These are phyloP conservation scores for Aspergillus ruber DNA, from an alignment of 2,329 filamentous ascomycete species.

Conservation along the genomic window DNA sequence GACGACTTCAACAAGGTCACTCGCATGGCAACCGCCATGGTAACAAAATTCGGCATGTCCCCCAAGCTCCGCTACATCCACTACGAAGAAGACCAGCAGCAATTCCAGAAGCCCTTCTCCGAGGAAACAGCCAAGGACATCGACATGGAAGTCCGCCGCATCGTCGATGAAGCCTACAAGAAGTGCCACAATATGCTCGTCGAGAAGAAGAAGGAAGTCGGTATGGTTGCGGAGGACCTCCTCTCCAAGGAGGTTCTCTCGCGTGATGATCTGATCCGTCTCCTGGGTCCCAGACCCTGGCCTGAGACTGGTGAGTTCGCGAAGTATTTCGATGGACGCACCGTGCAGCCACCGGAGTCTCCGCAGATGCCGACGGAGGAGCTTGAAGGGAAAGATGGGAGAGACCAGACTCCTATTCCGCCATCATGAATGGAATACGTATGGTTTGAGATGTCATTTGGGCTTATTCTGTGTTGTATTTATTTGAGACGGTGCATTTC, in stretches of 20 bases:
- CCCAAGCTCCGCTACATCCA: conserved; percentile 87
- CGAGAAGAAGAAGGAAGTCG: conserved; percentile 82
- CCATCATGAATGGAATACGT: conserved; percentile 9
- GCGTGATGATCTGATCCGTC: conserved; percentile 83
- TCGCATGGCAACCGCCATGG: conserved; percentile 91
- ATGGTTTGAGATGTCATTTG: conserved; percentile 8
- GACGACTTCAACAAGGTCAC: conserved; percentile 99
- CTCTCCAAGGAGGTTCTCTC: conserved; percentile 85
- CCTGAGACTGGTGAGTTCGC: conserved; percentile 81
- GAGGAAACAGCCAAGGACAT: conserved; percentile 90
- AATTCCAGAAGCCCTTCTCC: conserved; percentile 89
- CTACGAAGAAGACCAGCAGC: conserved; percentile 69
- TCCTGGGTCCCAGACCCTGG: conserved; percentile 79
- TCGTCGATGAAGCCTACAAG: conserved; percentile 87
- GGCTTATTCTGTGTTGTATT: conserved; percentile 23
- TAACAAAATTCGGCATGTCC: conserved; percentile 99
- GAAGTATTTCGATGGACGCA: conserved; percentile 72
- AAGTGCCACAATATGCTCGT: conserved; percentile 78
- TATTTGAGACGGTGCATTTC: conserved; percentile 21
- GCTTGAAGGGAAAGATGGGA: conserved; percentile 39
- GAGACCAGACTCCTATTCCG: conserved; percentile 26
- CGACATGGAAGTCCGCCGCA: conserved; percentile 81
- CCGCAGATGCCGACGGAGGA: conserved; percentile 27
- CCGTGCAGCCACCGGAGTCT: conserved; percentile 48
- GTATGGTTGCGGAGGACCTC: conserved; percentile 86